phyloP scores from a whole-genome alignment of 768 basidiomycete genomes.

The Suillus cothurnatus region DNA sequence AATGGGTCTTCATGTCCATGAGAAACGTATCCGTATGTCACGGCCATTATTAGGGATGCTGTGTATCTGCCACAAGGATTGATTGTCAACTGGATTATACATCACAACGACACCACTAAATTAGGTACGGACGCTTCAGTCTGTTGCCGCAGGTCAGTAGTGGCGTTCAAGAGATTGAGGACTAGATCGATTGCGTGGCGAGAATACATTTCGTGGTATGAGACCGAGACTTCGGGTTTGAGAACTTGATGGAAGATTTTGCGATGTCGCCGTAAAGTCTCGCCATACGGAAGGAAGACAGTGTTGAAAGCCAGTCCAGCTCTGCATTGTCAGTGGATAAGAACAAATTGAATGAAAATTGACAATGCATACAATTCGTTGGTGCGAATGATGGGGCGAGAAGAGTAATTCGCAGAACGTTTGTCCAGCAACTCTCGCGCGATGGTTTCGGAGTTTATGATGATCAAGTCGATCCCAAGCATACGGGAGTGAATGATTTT shows the following conservation, averaged over 20 bases:
- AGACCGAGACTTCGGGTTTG: slow-evolving; percentile 16
- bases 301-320: slow-evolving; percentile 6
- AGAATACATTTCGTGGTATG: slow-evolving; percentile 21
- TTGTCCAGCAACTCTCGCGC: slow-evolving; percentile 39
- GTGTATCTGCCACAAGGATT: not conserved
- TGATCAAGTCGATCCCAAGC: slow-evolving; percentile 30
- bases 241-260: slow-evolving; percentile 27
- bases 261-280: slow-evolving; percentile 26
- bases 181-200: slow-evolving; percentile 21
- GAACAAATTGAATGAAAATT: not conserved
- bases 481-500: slow-evolving; percentile 33
- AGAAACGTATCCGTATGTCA: not conserved
- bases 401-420: slow-evolving; percentile 41
- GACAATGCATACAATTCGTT: slow-evolving; percentile 1
- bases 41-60: not conserved
- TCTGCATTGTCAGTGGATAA: not conserved
- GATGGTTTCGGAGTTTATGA: slow-evolving; percentile 37
- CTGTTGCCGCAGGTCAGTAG: slow-evolving; percentile 15
- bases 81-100: not conserved
- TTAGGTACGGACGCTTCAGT: not conserved
- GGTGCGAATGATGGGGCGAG: slow-evolving; percentile 28
- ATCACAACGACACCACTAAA: not conserved
- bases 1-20: not conserved
- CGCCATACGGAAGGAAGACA: slow-evolving; percentile 9
- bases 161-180: slow-evolving; percentile 14